Conservation (phyloP, 2,329 filamentous ascomycete species). For the Incumbomyces delicatus region DNA sequence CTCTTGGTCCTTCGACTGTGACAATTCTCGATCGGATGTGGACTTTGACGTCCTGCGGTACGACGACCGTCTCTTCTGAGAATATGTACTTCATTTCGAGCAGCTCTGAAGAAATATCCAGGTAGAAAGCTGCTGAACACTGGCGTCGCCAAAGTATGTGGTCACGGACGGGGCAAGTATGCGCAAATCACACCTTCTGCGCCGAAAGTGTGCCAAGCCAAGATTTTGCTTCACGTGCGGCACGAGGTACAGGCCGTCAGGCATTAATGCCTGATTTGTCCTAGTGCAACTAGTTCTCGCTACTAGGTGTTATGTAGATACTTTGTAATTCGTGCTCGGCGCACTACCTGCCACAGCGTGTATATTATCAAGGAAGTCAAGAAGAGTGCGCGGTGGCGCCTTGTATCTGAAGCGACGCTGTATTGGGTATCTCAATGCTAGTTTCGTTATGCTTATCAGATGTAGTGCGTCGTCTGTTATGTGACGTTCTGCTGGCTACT, state of each 20-base stretch:
- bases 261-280: neutral
- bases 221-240: neutral
- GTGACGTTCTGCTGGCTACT: neutral
- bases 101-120: slow-evolving; percentile 28
- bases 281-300: neutral
- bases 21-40: slow-evolving; percentile 93
- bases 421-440: slow-evolving; percentile 17
- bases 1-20: slow-evolving; percentile 93
- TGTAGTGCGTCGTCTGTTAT: neutral
- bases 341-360: too few species aligned
- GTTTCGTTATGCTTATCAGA: neutral
- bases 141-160: slow-evolving; percentile 7
- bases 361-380: too few species aligned
- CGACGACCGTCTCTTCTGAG: slow-evolving; percentile 87
- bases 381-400: neutral
- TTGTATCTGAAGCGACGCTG: slow-evolving; percentile 11
- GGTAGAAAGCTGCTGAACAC: slow-evolving; percentile 11
- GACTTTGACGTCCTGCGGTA: slow-evolving; percentile 98
- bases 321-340: too few species aligned
- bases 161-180: too few species aligned
- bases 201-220: slow-evolving; percentile 4
- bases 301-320: too few species aligned
- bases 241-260: neutral
- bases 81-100: slow-evolving; percentile 99
- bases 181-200: slow-evolving; percentile 1